phyloP scores from a whole-genome alignment of 1,284 basidiomycete species.

The Puccinia novopanici region DNA sequence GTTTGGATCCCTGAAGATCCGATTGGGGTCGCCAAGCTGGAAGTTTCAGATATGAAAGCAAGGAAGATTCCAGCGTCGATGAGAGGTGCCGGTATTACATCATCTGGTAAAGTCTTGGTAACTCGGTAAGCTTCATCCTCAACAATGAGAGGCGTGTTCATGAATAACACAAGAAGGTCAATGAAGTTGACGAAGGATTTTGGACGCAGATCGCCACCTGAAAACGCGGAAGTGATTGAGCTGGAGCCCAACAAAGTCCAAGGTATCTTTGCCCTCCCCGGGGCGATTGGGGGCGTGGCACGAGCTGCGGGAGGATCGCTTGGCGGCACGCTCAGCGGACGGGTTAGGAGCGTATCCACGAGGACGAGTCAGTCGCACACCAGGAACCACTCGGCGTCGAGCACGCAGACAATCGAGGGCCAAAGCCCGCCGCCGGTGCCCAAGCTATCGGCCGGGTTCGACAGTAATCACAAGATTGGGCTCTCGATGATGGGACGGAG shows the following conservation, averaged over 20 bases:
- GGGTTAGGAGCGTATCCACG: neutral
- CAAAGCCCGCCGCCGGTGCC: neutral
- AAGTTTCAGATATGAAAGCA: constrained; percentile 42
- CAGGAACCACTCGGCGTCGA: constrained; percentile 5
- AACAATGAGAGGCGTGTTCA: neutral
- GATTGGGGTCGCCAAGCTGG: constrained; percentile 30
- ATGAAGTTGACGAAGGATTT: neutral
- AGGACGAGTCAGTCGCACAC: neutral
- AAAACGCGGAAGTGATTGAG: constrained; percentile 47
- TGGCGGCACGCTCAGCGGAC: constrained; percentile 18
- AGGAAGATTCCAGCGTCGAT: constrained; percentile 36
- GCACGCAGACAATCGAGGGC: neutral
- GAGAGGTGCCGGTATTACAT: constrained; percentile 28
- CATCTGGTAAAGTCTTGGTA: constrained; percentile 32
- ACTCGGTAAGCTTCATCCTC: constrained; percentile 14
- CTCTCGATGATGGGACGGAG: neutral
- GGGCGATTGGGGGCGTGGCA: constrained; percentile 35
- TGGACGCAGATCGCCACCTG: constrained; percentile 38
- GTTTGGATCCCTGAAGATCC: constrained; percentile 49
- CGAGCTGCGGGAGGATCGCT: constrained; percentile 19
- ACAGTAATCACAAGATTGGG: neutral
- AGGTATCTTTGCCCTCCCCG: constrained; percentile 44
- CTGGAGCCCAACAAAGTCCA: constrained; percentile 22
- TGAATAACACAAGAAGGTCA: neutral
- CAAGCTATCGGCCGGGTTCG: constrained; percentile 9